These are phyloP conservation scores for Venturia aucupariae DNA, from an alignment of 2,329 filamentous ascomycete species.

Conservation along the genomic window DNA sequence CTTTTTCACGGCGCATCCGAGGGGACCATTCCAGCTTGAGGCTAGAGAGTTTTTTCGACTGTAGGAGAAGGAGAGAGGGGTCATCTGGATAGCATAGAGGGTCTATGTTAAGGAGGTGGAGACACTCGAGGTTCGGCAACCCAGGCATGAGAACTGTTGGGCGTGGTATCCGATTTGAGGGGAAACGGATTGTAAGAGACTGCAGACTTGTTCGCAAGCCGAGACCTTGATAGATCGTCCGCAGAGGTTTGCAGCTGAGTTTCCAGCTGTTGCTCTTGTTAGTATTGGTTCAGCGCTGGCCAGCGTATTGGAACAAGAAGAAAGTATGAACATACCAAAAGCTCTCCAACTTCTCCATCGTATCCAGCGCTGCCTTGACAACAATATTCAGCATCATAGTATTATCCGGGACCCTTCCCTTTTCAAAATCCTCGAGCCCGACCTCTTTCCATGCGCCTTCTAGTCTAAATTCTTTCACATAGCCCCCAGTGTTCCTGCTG, in stretches of 20 bases:
- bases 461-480: constrained; percentile 45
- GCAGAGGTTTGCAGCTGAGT: constrained; percentile 50
- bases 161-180: constrained; percentile 46
- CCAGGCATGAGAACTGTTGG: constrained; percentile 48
- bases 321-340: constrained; percentile 36
- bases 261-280: constrained; percentile 40
- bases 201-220: constrained; percentile 40
- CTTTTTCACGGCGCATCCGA: constrained; percentile 50
- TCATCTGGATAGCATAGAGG: constrained; percentile 57
- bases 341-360: constrained; percentile 44
- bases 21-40: constrained; percentile 52
- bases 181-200: constrained; percentile 47
- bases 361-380: constrained; percentile 49
- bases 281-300: neutral
- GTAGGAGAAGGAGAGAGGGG: constrained; percentile 45
- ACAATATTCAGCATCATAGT: constrained; percentile 55
- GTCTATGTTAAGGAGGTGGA: constrained; percentile 51
- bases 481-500: constrained; percentile 42
- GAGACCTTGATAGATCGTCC: constrained; percentile 50
- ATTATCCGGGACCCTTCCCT: constrained; percentile 52
- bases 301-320: neutral
- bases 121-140: constrained; percentile 43
- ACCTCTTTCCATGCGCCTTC: constrained; percentile 49
- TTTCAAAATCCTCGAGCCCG: constrained; percentile 48
- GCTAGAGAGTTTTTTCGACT: constrained; percentile 45